Conservation (phyloP, 1,139 yeast genomes). For the Taphrina pruni region DNA sequence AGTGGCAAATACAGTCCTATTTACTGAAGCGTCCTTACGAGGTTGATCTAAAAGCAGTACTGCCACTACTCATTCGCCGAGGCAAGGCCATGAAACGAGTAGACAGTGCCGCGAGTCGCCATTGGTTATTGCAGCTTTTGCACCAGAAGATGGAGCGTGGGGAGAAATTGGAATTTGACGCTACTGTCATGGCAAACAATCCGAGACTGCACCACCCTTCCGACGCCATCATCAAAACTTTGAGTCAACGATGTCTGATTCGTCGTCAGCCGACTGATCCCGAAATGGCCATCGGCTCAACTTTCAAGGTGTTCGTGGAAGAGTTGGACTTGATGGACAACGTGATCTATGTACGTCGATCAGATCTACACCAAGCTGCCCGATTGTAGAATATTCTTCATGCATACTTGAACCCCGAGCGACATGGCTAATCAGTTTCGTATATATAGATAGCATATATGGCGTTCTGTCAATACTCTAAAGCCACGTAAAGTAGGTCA, state of each 20-base stretch:
- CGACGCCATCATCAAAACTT: slow-evolving; percentile 7
- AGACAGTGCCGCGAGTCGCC: slow-evolving; percentile 2
- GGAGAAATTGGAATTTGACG: slow-evolving; percentile 2
- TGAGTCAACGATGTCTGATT: slow-evolving; percentile 4
- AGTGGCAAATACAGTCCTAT: slow-evolving; percentile 66
- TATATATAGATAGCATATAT: too few species aligned
- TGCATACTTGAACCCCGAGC: too few species aligned
- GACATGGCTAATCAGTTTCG: too few species aligned
- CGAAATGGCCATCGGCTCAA: slow-evolving; percentile 9
- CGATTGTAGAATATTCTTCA: neutral
- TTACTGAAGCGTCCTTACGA: slow-evolving; percentile 46
- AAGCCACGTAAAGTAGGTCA: too few species aligned
- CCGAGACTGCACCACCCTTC: slow-evolving; percentile 8
- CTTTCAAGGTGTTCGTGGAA: slow-evolving; percentile 8
- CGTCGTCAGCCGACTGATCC: slow-evolving; percentile 15
- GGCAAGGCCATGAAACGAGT: slow-evolving; percentile 22
- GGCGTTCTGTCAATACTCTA: too few species aligned
- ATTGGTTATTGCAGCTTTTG: slow-evolving; percentile 21
- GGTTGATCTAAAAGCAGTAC: slow-evolving; percentile 7
- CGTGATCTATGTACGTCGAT: slow-evolving; percentile 19
- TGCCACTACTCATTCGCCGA: slow-evolving; percentile 9
- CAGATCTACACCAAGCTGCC: neutral
- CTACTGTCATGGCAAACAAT: slow-evolving; percentile 14
- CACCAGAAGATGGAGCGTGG: slow-evolving; percentile 16
- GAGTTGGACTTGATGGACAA: slow-evolving; percentile 29